Base-by-base conservation (phyloP, 2,329 filamentous ascomycete genomes). In the Fusarium heterosporum region DNA sequence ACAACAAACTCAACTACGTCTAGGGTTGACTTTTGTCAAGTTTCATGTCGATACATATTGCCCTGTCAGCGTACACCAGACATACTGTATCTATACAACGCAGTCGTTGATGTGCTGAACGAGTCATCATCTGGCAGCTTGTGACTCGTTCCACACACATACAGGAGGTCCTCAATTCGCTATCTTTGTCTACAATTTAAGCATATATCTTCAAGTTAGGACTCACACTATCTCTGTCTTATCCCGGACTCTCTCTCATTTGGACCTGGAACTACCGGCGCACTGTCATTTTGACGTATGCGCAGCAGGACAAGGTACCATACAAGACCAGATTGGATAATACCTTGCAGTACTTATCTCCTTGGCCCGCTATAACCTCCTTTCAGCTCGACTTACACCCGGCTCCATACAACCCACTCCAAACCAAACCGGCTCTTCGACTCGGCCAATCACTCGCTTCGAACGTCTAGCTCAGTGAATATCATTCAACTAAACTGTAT, bases 351-450 rank as follows among this genome's bases (percentile, higher is more conserved):
- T 25, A 19, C 29, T 47, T 28, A 29, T 36, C 60, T 50, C 25
- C 17, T 41, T 30, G 22, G 26, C 50, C 32, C 12, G 66, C 43
- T 34, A 53, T 50, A 41, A 16, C 42, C 25, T 46, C 38, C 48
- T 40, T 42, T 55, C 42, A 45, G 53, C 43, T 62, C 39, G 65
- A 68, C 65, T 68, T 68, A 68, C 61, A 68, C 61, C 26, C 34
- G 40, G 60, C 46, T 61, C 65, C 65, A 68, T 66, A 63, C 51
- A 65, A 54, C 54, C 65, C 61, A 69, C 65, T 58, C 49, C 19
- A 61, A 22, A 25, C 46, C 47, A 30, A 43, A 25, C 55, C 28
- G 30, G 40, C 29, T 55, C 19, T 42, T 61, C 39, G 17, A 25
- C 38, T 55, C 49, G 6, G 39, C 65, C 61, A 68, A 68, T 69